Evolutionary conservation across 352 stramenopile genomes (phyloP).

Genomic region (Phytophthora aleatoria): DNA sequence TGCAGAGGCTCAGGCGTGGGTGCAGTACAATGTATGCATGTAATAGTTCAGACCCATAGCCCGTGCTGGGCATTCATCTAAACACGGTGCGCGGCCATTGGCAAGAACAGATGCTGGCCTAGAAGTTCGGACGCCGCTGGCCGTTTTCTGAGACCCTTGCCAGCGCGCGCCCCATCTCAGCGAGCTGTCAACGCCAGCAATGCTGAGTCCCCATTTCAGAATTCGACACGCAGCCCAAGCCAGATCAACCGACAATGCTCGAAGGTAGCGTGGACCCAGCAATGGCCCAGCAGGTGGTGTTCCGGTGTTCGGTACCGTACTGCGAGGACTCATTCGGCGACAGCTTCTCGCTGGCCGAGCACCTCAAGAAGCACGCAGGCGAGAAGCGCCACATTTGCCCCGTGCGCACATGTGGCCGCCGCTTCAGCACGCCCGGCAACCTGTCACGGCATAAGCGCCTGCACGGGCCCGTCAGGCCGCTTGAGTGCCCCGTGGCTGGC

Average conservation of each 20-base stretch:
- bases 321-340: slow-evolving; percentile 36
- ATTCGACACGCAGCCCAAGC: slow-evolving; percentile 13
- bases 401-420: slow-evolving; percentile 49
- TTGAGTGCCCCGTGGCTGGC: slow-evolving; percentile 48
- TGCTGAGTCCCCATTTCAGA: slow-evolving; percentile 23
- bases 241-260: slow-evolving; percentile 8
- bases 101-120: no score
- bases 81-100: background rate
- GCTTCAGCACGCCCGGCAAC: slow-evolving; percentile 65
- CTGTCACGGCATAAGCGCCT: slow-evolving; percentile 65
- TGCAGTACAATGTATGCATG: background rate
- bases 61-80: background rate
- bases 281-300: slow-evolving; percentile 13
- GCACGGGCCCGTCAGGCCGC: slow-evolving; percentile 54
- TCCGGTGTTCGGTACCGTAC: slow-evolving; percentile 43
- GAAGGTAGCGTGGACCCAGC: slow-evolving; percentile 5
- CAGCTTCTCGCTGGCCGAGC: slow-evolving; percentile 49
- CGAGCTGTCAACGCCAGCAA: slow-evolving; percentile 14
- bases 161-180: slow-evolving; percentile 32
- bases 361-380: slow-evolving; percentile 52
- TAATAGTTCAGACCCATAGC: no score
- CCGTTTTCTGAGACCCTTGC: slow-evolving; percentile 36
- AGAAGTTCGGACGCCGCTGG: slow-evolving; percentile 2
- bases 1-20: background rate
- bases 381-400: slow-evolving; percentile 57